phyloP scores from a whole-genome alignment of 1,284 basidiomycete species.

The Serendipita sp. region DNA sequence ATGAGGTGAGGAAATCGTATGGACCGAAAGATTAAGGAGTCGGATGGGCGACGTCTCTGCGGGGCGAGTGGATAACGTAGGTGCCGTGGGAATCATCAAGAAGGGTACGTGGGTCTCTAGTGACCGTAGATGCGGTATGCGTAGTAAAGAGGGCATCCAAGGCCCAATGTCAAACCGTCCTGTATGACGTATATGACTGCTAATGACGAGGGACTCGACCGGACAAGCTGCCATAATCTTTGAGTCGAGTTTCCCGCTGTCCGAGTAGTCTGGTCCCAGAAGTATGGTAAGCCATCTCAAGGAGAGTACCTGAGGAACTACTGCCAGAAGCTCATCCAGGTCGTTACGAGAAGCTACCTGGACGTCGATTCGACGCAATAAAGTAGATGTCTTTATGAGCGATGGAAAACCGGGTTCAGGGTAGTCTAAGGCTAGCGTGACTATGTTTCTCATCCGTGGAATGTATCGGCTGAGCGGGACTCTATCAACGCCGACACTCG shows the following conservation, averaged over 20 bases:
- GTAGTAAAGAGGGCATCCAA: background rate
- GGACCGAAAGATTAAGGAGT: background rate
- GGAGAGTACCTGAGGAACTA: background rate
- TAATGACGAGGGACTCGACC: background rate
- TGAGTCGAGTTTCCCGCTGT: background rate
- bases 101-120: background rate
- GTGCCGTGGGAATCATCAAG: background rate
- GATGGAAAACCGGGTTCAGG: background rate
- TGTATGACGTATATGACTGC: background rate
- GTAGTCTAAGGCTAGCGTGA: background rate
- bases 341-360: background rate
- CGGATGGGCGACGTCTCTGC: background rate
- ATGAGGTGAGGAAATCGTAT: background rate
- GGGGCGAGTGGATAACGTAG: background rate
- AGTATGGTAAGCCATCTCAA: background rate
- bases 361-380: background rate
- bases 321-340: background rate
- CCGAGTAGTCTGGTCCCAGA: background rate
- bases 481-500: background rate
- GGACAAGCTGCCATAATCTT: background rate
- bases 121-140: background rate
- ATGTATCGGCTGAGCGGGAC: background rate
- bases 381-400: background rate
- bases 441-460: background rate
- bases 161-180: background rate